Evolutionary conservation across 2,329 filamentous ascomycete genomes (phyloP), one percentile per base, ranked within the genome.

Genomic region (Hypoxylon sp.): DNA sequence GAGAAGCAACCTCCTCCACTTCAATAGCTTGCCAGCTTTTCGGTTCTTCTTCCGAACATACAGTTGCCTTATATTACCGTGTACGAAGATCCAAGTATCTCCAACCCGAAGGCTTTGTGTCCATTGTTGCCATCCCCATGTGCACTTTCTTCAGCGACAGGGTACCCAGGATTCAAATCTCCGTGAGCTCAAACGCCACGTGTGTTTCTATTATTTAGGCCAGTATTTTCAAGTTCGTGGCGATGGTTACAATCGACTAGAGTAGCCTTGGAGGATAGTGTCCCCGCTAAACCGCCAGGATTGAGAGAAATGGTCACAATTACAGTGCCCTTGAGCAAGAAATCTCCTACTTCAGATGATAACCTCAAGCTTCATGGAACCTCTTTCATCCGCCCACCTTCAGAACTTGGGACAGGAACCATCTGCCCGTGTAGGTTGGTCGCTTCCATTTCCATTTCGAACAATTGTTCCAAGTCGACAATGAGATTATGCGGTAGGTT

Each of bases 401-500:
- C 39, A 44, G 39, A 21, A 11, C 8, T 10, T 3, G 17, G 19
- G 17, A 17, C 17, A 17, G 39, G 7, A 21, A 19, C 39, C 5
- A 44, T 44, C n/a, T 19, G 11, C 8, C 7, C n/a, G 0, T 44
- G 15, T 6, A 89, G 77, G 44, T 84, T 87, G 7, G 88, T 78
- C 0, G 85, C 83, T 15, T 80, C 77, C 24, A 81, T 76, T 0
- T 85, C 85, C 1, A 83, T 82, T 76, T 89, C 87, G 74, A 87
- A 89, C 73, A 88, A 87, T 1, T 87, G 87, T 0, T 84, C 83
- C 32, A 84, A 74, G 66, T 89, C 86, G 27, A 81, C 82, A 32
- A 79, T 78, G 66, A 89, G 78, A 73, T 89, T 87, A 54, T 88
- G 79, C 89, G 87, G 68, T 85, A 82, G 32, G 48, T 54, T 24